Base-by-base conservation (phyloP, 305 asterid species). In the Stenogyne calaminthoides region DNA sequence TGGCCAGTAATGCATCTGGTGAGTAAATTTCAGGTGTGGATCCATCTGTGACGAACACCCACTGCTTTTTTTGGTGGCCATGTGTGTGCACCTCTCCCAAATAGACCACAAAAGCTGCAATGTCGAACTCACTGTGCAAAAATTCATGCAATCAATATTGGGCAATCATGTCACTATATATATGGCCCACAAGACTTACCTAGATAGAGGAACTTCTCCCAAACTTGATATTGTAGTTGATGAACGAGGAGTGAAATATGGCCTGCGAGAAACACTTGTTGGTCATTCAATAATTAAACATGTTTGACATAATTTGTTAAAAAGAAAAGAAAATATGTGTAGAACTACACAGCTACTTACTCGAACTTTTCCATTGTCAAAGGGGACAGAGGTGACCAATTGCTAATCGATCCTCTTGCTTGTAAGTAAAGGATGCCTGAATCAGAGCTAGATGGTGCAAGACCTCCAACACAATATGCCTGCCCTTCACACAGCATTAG, bases 11-110 rank as follows among this genome's bases (percentile, higher is more conserved):
- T 51, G 82, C 83, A 76, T 81, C 89, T 37, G 76, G 81, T 51
- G 85, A 80, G 68, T 77, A 70, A 32, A 57, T 63, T 57, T 80
- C 80, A 44, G 77, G 56, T 44, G 76, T 70, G 15, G 97, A 82
- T 80, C 87, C 95, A 78, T 95, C 98, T 0, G 96, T 77, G 67
- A 95, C 90, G 82, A 95, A 92, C 69, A 90, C 92, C 99, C 99
- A 90, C 76, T 95, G 99, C 83, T 88, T 92, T 83, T 82, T 85
- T 61, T 81, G 92, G 76, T 73, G 83, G 71, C 91, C 90, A 39
- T 83, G 86, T 68, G 64, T 78, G 78, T 84, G 84, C 71, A 84
- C 88, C 71, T 90, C 96, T 70, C 98, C 97, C 77, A 91, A 94
- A 40, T 88, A 86, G 64, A 92, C 84, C 69, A 95, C 87, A 25